Conservation (phyloP, 176 grass and related monocot genomes). For the Pharus latifolius region DNA sequence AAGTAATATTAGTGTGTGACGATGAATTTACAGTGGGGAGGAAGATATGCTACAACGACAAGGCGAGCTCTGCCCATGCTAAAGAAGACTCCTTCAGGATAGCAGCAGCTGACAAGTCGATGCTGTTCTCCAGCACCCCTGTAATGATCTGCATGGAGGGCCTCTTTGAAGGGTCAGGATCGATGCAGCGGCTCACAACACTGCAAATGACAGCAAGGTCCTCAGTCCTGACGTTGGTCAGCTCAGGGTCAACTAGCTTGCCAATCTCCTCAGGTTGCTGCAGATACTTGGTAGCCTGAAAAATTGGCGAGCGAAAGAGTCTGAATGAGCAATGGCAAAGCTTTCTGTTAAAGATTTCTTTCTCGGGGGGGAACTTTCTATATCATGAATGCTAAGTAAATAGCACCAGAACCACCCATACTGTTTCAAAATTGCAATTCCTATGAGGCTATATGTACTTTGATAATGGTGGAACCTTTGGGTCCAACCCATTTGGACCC, state of each 20-base stretch:
- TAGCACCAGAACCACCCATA: neutral
- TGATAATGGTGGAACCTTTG: neutral
- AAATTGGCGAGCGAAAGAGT: neutral
- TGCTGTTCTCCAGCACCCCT: constrained; percentile 61
- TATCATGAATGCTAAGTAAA: neutral
- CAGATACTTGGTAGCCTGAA: constrained; percentile 59
- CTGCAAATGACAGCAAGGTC: constrained; percentile 71
- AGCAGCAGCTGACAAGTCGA: constrained; percentile 54
- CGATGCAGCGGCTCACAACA: constrained; percentile 77
- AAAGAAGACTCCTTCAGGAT: constrained; percentile 76
- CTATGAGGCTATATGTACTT: neutral
- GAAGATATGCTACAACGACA: constrained; percentile 35
- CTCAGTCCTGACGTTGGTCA: constrained; percentile 36
- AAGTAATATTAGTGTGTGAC: neutral
- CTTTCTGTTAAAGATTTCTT: neutral
- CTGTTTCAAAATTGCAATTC: neutral
- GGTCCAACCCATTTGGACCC: too few species aligned
- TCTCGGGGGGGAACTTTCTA: too few species aligned
- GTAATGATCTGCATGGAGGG: constrained; percentile 89
- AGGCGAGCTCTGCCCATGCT: constrained; percentile 79
- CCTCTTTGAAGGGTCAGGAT: constrained; percentile 72
- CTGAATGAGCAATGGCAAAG: neutral
- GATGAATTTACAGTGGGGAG: constrained; percentile 8
- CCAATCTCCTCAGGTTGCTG: constrained; percentile 67
- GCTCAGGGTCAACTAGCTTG: constrained; percentile 60